Evolutionary conservation across 805 yeast species (phyloP).

Genomic region (Candida odintsovae): DNA sequence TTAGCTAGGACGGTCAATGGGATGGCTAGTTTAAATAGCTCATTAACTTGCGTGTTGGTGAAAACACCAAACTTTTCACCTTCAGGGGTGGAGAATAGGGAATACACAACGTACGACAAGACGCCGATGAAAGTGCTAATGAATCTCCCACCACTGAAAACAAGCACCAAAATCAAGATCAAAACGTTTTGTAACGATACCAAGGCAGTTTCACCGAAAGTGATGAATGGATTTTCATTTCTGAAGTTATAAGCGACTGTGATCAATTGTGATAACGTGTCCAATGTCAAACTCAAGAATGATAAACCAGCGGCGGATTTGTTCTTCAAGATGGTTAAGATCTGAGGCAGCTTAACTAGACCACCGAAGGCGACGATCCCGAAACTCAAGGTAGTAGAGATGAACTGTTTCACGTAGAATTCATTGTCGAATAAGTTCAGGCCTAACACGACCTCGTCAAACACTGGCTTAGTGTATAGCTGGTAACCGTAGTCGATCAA

Average conservation of each 20-base stretch:
- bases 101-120: slow-evolving; percentile 11
- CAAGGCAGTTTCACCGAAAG: slow-evolving; percentile 35
- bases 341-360: slow-evolving; percentile 36
- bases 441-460: slow-evolving; percentile 23
- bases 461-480: slow-evolving; percentile 23
- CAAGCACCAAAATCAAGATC: slow-evolving; percentile 26
- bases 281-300: slow-evolving; percentile 26
- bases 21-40: slow-evolving; percentile 28
- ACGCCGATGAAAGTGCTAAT: slow-evolving; percentile 18
- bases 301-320: slow-evolving; percentile 32
- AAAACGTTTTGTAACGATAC: slow-evolving; percentile 30
- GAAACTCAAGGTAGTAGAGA: slow-evolving; percentile 29
- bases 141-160: slow-evolving; percentile 11
- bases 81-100: slow-evolving; percentile 17
- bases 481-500: slow-evolving; percentile 20
- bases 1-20: slow-evolving; percentile 32
- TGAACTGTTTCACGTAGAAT: slow-evolving; percentile 23
- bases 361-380: slow-evolving; percentile 33
- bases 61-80: slow-evolving; percentile 17
- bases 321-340: slow-evolving; percentile 26
- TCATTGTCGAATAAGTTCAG: slow-evolving; percentile 20
- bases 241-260: slow-evolving; percentile 32
- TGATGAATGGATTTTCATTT: slow-evolving; percentile 28
- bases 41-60: slow-evolving; percentile 13
- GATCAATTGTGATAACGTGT: slow-evolving; percentile 28